A percentile compares a stretch with the other conserved stretches of the same genome.
Evolutionary conservation across 768 basidiomycete species (phyloP).

Genomic region (Lactarius indigo): DNA sequence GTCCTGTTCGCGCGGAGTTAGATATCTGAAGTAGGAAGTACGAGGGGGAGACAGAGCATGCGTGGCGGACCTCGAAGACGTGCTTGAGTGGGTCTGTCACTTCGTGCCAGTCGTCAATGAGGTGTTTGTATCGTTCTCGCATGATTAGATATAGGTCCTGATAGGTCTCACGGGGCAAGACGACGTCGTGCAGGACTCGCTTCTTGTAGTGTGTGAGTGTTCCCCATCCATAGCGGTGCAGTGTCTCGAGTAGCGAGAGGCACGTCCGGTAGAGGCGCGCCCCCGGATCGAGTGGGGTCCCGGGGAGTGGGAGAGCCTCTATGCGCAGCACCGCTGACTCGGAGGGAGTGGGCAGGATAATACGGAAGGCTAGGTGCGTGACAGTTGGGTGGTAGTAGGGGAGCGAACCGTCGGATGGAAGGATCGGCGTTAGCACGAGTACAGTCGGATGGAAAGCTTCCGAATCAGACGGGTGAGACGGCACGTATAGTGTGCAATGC

Average conservation of each 20-base stretch:
- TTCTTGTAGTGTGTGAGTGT: conserved; percentile 79
- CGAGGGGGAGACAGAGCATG: background rate
- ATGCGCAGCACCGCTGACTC: conserved; percentile 44
- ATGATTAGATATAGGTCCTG: conserved; percentile 89
- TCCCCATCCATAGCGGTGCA: conserved; percentile 91
- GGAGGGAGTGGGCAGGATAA: conserved; percentile 37
- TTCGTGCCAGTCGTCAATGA: conserved; percentile 74
- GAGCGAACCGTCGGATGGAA: conserved; percentile 42
- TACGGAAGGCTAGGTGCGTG: conserved; percentile 77
- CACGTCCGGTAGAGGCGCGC: conserved; percentile 78
- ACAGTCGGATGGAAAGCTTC: conserved; percentile 28
- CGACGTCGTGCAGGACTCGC: conserved; percentile 75
- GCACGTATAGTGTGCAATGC: conserved; percentile 66
- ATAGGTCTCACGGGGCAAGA: conserved; percentile 73
- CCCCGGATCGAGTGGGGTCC: conserved; percentile 45
- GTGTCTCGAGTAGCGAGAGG: conserved; percentile 72
- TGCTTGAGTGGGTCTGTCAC: conserved; percentile 86
- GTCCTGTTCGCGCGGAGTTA: conserved; percentile 49
- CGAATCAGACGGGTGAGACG: conserved; percentile 21
- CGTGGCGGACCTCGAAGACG: conserved; percentile 69
- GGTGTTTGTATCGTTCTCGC: conserved; percentile 77
- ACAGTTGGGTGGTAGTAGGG: conserved; percentile 94
- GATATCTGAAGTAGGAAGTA: background rate
- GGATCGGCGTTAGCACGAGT: conserved; percentile 60
- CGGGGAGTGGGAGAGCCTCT: conserved; percentile 51